Evolutionary conservation across 2,329 filamentous ascomycete genomes (phyloP).

Genomic region (Aspergillus carbonarius): DNA sequence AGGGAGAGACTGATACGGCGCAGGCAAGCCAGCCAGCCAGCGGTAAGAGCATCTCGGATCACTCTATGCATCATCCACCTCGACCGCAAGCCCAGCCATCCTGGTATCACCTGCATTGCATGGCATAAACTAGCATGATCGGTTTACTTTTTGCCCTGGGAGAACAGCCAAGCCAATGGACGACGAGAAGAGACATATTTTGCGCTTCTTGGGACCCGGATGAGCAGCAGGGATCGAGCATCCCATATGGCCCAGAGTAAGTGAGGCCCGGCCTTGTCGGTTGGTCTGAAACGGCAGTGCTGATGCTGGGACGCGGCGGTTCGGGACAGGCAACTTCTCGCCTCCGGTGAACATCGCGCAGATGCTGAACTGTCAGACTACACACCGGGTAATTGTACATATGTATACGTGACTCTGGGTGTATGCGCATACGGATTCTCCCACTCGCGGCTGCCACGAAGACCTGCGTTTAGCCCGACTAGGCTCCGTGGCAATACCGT

Average conservation of each 20-base stretch:
- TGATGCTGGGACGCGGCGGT: not conserved
- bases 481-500: not conserved
- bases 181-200: not conserved
- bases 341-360: not conserved
- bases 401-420: not conserved
- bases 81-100: conserved; percentile 9
- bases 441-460: not conserved
- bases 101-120: conserved; percentile 19
- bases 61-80: conserved; percentile 1
- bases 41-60: not conserved
- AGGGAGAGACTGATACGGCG: not conserved
- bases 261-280: not conserved
- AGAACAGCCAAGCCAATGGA: not conserved
- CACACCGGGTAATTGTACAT: not conserved
- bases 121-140: conserved; percentile 14
- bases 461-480: not conserved
- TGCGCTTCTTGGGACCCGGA: not conserved
- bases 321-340: conserved; percentile 1
- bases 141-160: not conserved
- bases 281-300: not conserved
- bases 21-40: not conserved
- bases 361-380: not conserved
- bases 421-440: not conserved
- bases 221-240: not conserved
- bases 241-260: not conserved